These are phyloP conservation scores for Hansenula lynferdii DNA, from an alignment of 1,139 yeast genomes.

Conservation along the genomic window DNA sequence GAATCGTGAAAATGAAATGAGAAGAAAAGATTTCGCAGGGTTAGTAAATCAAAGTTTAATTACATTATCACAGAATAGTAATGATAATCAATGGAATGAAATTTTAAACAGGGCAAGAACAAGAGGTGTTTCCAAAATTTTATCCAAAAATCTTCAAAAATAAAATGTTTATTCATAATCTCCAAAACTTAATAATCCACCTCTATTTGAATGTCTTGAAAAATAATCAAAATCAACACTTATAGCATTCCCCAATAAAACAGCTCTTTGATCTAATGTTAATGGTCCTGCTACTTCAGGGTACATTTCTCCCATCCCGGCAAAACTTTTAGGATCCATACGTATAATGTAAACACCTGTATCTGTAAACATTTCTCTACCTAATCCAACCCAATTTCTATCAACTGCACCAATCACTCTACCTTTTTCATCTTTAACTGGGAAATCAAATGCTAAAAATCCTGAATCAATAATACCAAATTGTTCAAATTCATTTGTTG, in stretches of 20 bases:
- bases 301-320: constrained; percentile 9
- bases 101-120: constrained; percentile 29
- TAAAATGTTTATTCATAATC: constrained; percentile 29
- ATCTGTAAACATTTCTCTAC: constrained; percentile 89
- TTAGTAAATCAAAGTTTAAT: constrained; percentile 44
- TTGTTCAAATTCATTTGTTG: constrained; percentile 43
- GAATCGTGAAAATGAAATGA: constrained; percentile 37
- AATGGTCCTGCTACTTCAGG: constrained; percentile 26
- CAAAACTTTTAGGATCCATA: constrained; percentile 43
- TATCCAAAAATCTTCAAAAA: not conserved
- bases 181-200: constrained; percentile 34
- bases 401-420: constrained; percentile 72
- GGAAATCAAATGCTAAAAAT: constrained; percentile 81
- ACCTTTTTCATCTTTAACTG: constrained; percentile 56
- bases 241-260: constrained; percentile 80
- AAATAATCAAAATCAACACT: constrained; percentile 95
- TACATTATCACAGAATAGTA: constrained; percentile 31
- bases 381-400: constrained; percentile 93
- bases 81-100: constrained; percentile 43
- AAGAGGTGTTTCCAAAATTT: constrained; percentile 3
- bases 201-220: constrained; percentile 63
- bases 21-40: constrained; percentile 55
- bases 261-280: constrained; percentile 79
- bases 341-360: constrained; percentile 87
- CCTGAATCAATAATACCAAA: constrained; percentile 88